These are phyloP conservation scores for Trypanosoma congolense DNA, from an alignment of 208 protist genomes.

Conservation along the genomic window DNA sequence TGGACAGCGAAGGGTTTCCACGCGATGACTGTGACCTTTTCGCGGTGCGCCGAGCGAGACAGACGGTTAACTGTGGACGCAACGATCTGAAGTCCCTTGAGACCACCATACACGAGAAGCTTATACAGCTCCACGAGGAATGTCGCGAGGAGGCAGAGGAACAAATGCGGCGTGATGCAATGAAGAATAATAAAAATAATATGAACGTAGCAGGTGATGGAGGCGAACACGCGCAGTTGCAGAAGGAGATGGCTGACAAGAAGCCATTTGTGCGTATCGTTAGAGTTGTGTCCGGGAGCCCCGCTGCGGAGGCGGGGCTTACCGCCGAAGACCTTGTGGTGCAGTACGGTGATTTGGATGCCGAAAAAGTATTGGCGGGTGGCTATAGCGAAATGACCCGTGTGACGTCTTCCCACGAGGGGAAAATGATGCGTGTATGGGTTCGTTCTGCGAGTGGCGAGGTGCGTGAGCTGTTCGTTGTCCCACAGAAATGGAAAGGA, in stretches of 20 bases:
- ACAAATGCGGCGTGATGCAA: constrained; percentile 45
- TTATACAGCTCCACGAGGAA: constrained; percentile 49
- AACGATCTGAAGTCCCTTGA: constrained; percentile 65
- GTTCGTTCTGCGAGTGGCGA: constrained; percentile 27
- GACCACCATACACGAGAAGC: constrained; percentile 45
- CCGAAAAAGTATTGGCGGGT: constrained; percentile 17
- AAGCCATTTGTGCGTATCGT: constrained; percentile 43
- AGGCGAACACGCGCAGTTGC: background rate
- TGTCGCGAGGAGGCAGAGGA: constrained; percentile 39
- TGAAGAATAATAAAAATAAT: too few species aligned
- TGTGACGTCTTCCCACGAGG: constrained; percentile 38
- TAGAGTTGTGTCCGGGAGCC: constrained; percentile 38
- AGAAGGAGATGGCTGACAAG: constrained; percentile 19
- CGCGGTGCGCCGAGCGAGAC: constrained; percentile 60
- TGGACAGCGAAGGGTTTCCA: constrained; percentile 80
- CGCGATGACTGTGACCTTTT: constrained; percentile 83
- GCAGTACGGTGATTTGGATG: constrained; percentile 58
- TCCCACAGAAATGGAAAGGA: constrained; percentile 66
- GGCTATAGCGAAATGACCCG: constrained; percentile 36
- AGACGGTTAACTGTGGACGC: constrained; percentile 52
- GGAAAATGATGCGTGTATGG: constrained; percentile 58
- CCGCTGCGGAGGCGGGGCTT: constrained; percentile 54
- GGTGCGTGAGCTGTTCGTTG: constrained; percentile 43
- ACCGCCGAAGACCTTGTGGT: constrained; percentile 38
- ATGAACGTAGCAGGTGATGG: background rate